These are phyloP conservation scores for Metschnikowia sp. DNA, from an alignment of 805 yeast genomes.

Conservation along the genomic window DNA sequence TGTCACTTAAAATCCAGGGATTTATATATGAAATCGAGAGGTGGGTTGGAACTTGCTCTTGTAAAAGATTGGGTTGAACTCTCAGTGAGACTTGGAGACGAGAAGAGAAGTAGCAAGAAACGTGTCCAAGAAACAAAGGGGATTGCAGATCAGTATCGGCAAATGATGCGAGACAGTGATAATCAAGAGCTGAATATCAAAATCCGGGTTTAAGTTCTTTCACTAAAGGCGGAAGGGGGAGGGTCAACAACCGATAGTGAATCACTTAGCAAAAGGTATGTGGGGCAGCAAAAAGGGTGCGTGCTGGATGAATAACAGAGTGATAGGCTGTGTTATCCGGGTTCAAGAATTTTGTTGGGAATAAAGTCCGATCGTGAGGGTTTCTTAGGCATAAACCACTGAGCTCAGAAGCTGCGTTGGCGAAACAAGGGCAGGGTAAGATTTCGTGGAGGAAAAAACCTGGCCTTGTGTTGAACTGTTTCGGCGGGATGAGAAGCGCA, in stretches of 20 bases:
- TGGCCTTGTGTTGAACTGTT: slow-evolving; percentile 6
- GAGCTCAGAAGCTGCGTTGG: slow-evolving; percentile 6
- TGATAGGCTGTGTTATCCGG: slow-evolving; percentile 37
- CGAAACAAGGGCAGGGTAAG: slow-evolving; percentile 9
- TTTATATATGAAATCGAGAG: slow-evolving; percentile 6
- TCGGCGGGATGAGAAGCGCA: neutral
- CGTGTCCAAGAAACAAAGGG: slow-evolving; percentile 29
- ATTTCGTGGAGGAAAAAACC: slow-evolving; percentile 5
- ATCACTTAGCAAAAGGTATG: slow-evolving; percentile 6
- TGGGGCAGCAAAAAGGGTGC: slow-evolving; percentile 6
- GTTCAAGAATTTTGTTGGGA: slow-evolving; percentile 33
- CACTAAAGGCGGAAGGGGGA: slow-evolving; percentile 34
- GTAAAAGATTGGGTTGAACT: slow-evolving; percentile 9
- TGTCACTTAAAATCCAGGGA: too few species aligned
- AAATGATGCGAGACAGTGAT: neutral
- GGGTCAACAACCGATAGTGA: slow-evolving; percentile 35
- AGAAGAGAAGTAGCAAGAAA: slow-evolving; percentile 49
- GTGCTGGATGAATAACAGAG: neutral
- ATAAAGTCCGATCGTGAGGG: slow-evolving; percentile 37
- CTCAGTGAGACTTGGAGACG: slow-evolving; percentile 31
- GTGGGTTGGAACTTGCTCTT: slow-evolving; percentile 45
- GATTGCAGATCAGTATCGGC: neutral
- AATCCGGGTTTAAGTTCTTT: slow-evolving; percentile 3
- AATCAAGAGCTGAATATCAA: too few species aligned
- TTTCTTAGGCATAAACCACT: slow-evolving; percentile 44